Evolutionary conservation across 495 filamentous ascomycete genomes (phyloP), one percentile per base, ranked within the genome.

Genomic region (Neurospora discreta): DNA sequence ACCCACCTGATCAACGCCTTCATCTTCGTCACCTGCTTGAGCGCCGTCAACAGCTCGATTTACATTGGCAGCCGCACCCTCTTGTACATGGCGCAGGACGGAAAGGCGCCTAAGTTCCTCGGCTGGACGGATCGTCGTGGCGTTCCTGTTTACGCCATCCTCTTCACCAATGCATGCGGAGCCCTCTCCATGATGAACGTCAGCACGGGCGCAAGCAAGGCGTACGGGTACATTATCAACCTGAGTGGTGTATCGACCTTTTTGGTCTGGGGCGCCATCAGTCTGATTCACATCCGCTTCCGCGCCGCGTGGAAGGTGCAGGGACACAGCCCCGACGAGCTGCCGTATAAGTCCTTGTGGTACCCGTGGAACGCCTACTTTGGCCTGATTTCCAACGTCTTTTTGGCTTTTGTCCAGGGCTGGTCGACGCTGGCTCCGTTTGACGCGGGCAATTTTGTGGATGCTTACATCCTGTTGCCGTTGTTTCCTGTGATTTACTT

Each of bases 1-100:
- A 87, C 88, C 13, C 86, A 91, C 72, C 82, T 92, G 5, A 90
- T 92, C 85, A 92, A 92, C 75, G 89, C 86, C 39, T 85, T 92
- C 71, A 92, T 92, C 76, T 84, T 92, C 36, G 82, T 91, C 69
- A 90, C 90, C 38, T 88, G 89, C 70, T 82, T 91, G 39, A 90
- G 87, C n/a, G 90, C 90, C 23, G 86, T 88, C 39, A 92, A 92
- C 79, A 87, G 86, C 38, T 90, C 88, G 2, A 84, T 92, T 39
- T 92, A 92, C 74, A 89, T 91, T 70, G 85, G 85, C 15, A 90
- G 87, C 13, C 84, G 91, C 52, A 91, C 89, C 0, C 73, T 93
- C 15, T 81, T 91, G 36, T 91, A 84, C 80, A 89, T 92, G 86
- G 88, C 88, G 3, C 86, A 89, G 68, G 85, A 84, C 70, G 80